Base-by-base conservation (phyloP, 257 asterid species). In the Przewalskia tangutica region DNA sequence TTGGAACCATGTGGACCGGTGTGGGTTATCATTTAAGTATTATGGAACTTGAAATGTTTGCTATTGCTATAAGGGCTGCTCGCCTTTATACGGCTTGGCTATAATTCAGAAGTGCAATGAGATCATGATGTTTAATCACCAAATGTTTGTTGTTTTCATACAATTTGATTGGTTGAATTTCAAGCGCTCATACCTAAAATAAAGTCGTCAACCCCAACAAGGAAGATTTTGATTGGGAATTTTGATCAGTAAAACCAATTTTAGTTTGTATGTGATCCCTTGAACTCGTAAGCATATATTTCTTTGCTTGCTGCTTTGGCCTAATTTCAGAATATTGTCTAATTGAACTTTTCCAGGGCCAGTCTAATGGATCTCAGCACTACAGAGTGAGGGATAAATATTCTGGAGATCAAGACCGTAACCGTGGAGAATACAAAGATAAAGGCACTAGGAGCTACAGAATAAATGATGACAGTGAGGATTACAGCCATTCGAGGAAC, bases 401-500 rank as follows among this genome's bases (percentile, higher is more conserved):
- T 81, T 85, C 81, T 38, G 79, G 85, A 80, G 87, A 82, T 65
- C 81, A 84, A 36, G 82, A 55, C 34, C 68, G 78, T 71, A 18
- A 71, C 18, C 4, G 8, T 73, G 60, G 34, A 40, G 78, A 18
- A 6, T 73, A 46, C 79, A 73, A 12, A 59, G 79, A 73, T 79
- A 85, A 82, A 70, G 60, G 70, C 84, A 77, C 23, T 7, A 87
- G 90, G 81, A 27, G 73, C 77, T 67, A 83, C 77, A 87, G 85
- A 85, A 89, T 91, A 84, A 86, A 88, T 83, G 86, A 85, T 59
- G 85, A 83, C 59, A 80, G 85, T 62, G 94, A 86, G 80, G 90
- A 89, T 83, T 81, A 88, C 83, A 85, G 86, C 83, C 86, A 27
- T 80, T 83, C 88, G 60, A 71, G 89, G 77, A 82, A 80, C 85